These are phyloP conservation scores for Phytophthora melonis DNA, from an alignment of 352 stramenopile species.

Conservation along the genomic window DNA sequence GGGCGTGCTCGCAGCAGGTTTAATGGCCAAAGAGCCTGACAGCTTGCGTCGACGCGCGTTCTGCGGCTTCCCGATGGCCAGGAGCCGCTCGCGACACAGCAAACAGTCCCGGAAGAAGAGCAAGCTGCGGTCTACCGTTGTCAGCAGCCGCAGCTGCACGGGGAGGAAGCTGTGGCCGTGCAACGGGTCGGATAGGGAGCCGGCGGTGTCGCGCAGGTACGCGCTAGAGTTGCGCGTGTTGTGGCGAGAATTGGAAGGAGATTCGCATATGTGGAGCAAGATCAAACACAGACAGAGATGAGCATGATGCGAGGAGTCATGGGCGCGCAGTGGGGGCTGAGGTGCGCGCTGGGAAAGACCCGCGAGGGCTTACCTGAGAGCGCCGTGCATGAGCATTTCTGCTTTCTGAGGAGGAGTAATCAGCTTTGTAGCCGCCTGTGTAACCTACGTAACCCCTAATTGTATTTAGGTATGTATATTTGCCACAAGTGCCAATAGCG, in stretches of 20 bases:
- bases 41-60: conserved; percentile 5
- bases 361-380: conserved; percentile 42
- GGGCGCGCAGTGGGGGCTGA: neutral
- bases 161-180: conserved; percentile 71
- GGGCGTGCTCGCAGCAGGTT: neutral
- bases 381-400: conserved; percentile 39
- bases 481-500: too few relatives aligned
- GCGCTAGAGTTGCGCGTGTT: conserved; percentile 33
- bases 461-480: too few relatives aligned
- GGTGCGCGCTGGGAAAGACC: conserved; percentile 8
- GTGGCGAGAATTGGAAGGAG: neutral
- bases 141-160: conserved; percentile 40
- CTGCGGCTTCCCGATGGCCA: conserved; percentile 39
- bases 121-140: conserved; percentile 60
- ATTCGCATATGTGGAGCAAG: neutral
- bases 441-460: neutral
- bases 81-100: conserved; percentile 58
- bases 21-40: neutral
- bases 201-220: conserved; percentile 51
- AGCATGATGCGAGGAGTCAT: neutral
- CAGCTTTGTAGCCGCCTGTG: neutral
- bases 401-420: neutral
- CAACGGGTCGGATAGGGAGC: conserved; percentile 53
- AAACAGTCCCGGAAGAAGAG: conserved; percentile 74
- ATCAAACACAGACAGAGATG: conserved; percentile 3